These are phyloP conservation scores for Dipteronia sinensis DNA, from an alignment of 345 rosid genomes.

Conservation along the genomic window DNA sequence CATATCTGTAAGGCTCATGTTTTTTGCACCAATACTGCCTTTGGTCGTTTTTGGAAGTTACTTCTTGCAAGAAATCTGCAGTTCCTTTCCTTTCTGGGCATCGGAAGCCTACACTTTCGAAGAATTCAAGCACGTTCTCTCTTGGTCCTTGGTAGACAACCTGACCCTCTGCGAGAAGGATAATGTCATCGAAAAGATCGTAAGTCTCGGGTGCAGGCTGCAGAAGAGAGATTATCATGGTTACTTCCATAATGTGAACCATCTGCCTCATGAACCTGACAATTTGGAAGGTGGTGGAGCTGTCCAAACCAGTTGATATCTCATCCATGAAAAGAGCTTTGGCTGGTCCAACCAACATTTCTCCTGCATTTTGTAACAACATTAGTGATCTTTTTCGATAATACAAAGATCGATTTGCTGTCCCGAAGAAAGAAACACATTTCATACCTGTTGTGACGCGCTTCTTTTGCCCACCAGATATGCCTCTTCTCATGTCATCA, in stretches of 20 bases:
- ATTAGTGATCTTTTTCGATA: too few species aligned
- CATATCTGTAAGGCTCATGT: slow-evolving; percentile 37
- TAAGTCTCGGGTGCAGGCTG: slow-evolving; percentile 72
- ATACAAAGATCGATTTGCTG: not conserved
- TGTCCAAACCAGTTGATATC: slow-evolving; percentile 66
- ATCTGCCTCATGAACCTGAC: slow-evolving; percentile 56
- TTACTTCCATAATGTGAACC: slow-evolving; percentile 64
- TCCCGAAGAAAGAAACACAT: not conserved
- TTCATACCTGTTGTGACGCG: slow-evolving; percentile 56
- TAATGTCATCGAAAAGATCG: slow-evolving; percentile 59
- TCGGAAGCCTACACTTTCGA: slow-evolving; percentile 48
- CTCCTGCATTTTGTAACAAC: slow-evolving; percentile 42
- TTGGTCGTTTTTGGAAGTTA: slow-evolving; percentile 62
- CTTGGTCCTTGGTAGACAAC: slow-evolving; percentile 63
- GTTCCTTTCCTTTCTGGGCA: slow-evolving; percentile 64
- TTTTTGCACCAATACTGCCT: slow-evolving; percentile 54
- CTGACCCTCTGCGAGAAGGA: slow-evolving; percentile 59
- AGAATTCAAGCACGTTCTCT: slow-evolving; percentile 53
- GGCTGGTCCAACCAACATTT: slow-evolving; percentile 71
- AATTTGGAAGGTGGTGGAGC: slow-evolving; percentile 66
- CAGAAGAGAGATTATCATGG: slow-evolving; percentile 58
- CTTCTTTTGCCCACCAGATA: slow-evolving; percentile 69
- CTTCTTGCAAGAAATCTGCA: slow-evolving; percentile 68
- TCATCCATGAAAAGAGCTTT: slow-evolving; percentile 70
- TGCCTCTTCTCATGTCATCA: slow-evolving; percentile 63